phyloP scores from a whole-genome alignment of 257 asterid genomes.

The Solanum tarijense region DNA sequence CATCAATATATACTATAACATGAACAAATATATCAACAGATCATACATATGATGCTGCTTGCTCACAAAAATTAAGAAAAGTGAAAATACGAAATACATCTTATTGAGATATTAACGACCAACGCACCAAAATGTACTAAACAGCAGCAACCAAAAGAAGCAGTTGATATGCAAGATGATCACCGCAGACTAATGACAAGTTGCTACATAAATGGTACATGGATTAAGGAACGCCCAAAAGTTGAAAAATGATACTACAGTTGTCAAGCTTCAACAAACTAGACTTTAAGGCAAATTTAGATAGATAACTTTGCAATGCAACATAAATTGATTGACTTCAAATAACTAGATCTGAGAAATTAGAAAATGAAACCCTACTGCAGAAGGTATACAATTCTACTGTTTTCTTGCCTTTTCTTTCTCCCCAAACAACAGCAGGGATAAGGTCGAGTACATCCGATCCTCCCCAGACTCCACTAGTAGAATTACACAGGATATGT shows the following conservation, averaged over 20 bases:
- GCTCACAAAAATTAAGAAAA: neutral
- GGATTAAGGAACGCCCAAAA: neutral
- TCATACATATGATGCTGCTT: neutral
- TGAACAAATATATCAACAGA: neutral
- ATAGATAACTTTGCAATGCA: neutral
- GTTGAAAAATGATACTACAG: neutral
- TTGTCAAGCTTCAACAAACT: neutral
- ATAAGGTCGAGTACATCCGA: neutral
- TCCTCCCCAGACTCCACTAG: neutral
- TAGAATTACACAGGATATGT: neutral
- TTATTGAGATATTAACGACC: neutral
- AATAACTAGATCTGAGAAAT: neutral
- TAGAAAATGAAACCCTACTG: neutral
- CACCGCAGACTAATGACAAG: neutral
- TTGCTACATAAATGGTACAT: neutral
- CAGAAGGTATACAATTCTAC: neutral
- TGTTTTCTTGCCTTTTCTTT: neutral
- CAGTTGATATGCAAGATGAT: neutral
- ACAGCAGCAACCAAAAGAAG: neutral
- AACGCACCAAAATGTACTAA: neutral
- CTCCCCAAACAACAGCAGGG: neutral
- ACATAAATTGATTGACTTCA: neutral
- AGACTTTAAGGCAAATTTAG: neutral
- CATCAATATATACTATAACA: neutral
- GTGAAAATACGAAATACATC: neutral